Percentiles rank a stretch among this genome's conserved stretches.
phyloP scores from a whole-genome alignment of 176 grass and related monocot species.

The Triticum urartu region DNA sequence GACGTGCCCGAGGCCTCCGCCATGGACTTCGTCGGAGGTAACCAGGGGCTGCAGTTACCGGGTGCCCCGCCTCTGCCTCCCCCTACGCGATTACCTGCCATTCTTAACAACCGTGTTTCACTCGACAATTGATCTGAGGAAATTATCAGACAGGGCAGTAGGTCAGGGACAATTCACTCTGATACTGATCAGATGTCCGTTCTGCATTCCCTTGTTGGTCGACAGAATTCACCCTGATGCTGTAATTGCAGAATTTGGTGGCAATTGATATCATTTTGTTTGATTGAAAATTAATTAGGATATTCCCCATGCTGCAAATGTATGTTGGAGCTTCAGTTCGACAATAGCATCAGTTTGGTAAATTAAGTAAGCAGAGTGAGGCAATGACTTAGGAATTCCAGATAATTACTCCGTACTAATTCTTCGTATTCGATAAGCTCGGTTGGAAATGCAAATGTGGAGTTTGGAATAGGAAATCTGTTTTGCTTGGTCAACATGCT shows the following conservation, averaged over 20 bases:
- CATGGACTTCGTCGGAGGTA: constrained; percentile 97
- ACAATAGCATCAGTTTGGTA: not conserved
- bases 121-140: not conserved
- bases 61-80: too few species aligned
- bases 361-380: not conserved
- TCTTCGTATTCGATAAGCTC: not conserved
- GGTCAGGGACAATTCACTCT: not conserved
- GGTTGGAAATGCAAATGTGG: not conserved
- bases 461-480: not conserved
- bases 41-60: not conserved
- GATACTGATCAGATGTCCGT: not conserved
- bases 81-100: not conserved
- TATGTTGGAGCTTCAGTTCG: not conserved
- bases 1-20: constrained; percentile 60
- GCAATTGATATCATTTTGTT: not conserved
- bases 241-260: not conserved
- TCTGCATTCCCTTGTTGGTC: not conserved
- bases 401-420: not conserved
- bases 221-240: not conserved
- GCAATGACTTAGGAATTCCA: not conserved
- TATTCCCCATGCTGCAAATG: not conserved
- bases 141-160: not conserved
- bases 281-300: not conserved
- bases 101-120: not conserved
- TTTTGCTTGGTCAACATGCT: not conserved